phyloP scores from a whole-genome alignment of 2,329 filamentous ascomycete genomes.

The Diaporthe sp. region DNA sequence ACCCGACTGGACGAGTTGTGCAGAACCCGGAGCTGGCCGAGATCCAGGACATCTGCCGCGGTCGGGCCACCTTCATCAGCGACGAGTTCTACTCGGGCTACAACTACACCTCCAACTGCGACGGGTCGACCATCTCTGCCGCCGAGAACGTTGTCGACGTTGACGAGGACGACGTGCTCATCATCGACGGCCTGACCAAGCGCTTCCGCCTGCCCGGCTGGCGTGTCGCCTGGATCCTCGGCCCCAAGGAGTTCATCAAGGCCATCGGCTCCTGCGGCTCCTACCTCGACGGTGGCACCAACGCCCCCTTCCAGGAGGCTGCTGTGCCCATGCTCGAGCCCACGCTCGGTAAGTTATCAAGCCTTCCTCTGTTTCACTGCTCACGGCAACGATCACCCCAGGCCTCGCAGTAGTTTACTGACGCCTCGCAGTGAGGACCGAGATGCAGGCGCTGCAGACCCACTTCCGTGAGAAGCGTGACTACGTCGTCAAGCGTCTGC shows the following conservation, averaged over 20 bases:
- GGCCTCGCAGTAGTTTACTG: neutral
- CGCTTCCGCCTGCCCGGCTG: slow-evolving; percentile 95
- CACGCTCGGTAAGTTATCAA: slow-evolving; percentile 55
- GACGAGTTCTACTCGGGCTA: slow-evolving; percentile 98
- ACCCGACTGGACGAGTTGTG: slow-evolving; percentile 92
- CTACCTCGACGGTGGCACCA: slow-evolving; percentile 94
- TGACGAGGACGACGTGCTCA: slow-evolving; percentile 89
- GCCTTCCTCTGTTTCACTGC: neutral
- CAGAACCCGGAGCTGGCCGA: slow-evolving; percentile 86
- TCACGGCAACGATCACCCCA: neutral
- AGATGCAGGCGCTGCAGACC: slow-evolving; percentile 90
- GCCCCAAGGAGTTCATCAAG: slow-evolving; percentile 95
- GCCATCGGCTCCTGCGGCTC: slow-evolving; percentile 93
- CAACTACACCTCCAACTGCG: slow-evolving; percentile 94
- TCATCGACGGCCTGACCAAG: slow-evolving; percentile 97
- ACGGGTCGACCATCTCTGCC: slow-evolving; percentile 88
- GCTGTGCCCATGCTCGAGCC: slow-evolving; percentile 95
- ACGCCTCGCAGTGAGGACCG: slow-evolving; percentile 71
- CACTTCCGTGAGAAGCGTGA: slow-evolving; percentile 96
- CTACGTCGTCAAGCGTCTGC: slow-evolving; percentile 84
- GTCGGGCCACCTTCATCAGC: slow-evolving; percentile 90
- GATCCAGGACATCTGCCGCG: slow-evolving; percentile 94
- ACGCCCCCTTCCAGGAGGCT: slow-evolving; percentile 93
- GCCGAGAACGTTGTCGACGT: slow-evolving; percentile 93
- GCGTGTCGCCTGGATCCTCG: slow-evolving; percentile 96